Percentiles rank a stretch among this genome's conserved stretches.
phyloP scores from a whole-genome alignment of 2,329 filamentous ascomycete genomes.

The Hortaea werneckii region DNA sequence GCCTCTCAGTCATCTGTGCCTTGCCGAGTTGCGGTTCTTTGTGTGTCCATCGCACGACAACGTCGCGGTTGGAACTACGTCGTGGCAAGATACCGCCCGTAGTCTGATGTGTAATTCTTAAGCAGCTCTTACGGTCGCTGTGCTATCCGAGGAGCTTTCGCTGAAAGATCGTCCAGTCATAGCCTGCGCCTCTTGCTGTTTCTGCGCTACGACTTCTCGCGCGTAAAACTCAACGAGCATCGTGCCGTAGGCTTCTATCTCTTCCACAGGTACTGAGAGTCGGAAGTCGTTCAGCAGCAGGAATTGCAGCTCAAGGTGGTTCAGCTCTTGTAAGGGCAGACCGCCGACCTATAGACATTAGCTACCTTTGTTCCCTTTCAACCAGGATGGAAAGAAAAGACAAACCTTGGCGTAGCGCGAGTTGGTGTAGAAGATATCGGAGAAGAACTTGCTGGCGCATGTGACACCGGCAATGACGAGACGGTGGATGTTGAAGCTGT shows the following conservation, averaged over 20 bases:
- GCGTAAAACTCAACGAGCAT: conserved; percentile 99
- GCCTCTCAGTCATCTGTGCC: no score
- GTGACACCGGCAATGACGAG: conserved; percentile 95
- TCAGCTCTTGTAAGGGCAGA: conserved; percentile 80
- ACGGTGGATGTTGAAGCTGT: conserved; percentile 97
- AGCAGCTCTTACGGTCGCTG: conserved; percentile 18
- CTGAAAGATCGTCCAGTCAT: conserved; percentile 19
- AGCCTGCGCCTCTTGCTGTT: conserved; percentile 37
- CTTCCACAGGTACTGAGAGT: conserved; percentile 83
- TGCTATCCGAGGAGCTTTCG: conserved; percentile 23
- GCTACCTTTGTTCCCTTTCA: background rate
- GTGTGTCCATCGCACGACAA: no score
- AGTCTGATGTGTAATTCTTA: background rate
- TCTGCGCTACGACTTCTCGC: conserved; percentile 69
- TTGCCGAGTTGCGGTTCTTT: no score
- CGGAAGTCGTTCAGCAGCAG: conserved; percentile 92
- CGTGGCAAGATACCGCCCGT: no score
- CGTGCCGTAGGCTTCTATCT: conserved; percentile 91
- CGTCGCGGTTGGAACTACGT: no score
- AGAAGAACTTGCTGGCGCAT: conserved; percentile 99
- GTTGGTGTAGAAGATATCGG: conserved; percentile 97
- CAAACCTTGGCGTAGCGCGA: conserved; percentile 96
- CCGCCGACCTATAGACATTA: conserved; percentile 65
- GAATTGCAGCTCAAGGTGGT: conserved; percentile 94
- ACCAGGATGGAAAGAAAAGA: conserved; percentile 6